Percentiles rank a stretch among this genome's conserved stretches.
These are phyloP conservation scores for Oryza glaberrima DNA, from an alignment of 176 grass and related monocot genomes.

Conservation along the genomic window DNA sequence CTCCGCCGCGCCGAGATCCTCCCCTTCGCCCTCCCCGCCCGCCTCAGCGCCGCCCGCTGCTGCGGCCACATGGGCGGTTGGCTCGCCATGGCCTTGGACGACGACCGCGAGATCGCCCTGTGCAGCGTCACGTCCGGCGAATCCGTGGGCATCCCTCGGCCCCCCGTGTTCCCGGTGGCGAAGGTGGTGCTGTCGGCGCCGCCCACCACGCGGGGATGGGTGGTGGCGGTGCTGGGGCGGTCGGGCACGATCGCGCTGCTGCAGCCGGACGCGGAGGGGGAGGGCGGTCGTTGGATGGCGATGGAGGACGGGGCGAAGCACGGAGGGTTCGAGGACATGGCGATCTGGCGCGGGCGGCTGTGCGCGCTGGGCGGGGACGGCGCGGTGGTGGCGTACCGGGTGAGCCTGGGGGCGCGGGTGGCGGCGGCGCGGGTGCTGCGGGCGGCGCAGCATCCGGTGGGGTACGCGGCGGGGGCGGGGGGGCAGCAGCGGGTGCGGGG, in stretches of 20 bases:
- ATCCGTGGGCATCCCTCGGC: neutral
- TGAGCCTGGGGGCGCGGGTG: constrained; percentile 1
- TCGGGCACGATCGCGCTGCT: constrained; percentile 39
- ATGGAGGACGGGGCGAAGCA: neutral
- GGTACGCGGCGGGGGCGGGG: neutral
- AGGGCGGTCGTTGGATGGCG: constrained; percentile 1
- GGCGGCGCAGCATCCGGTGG: neutral
- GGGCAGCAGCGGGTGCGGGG: neutral
- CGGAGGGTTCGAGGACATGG: constrained; percentile 41
- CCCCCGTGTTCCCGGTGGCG: constrained; percentile 27
- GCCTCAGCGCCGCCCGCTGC: constrained; percentile 25
- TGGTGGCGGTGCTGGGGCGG: constrained; percentile 32
- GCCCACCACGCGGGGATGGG: constrained; percentile 31
- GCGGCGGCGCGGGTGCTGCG: constrained; percentile 33
- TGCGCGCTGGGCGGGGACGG: constrained; percentile 34
- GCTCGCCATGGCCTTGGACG: constrained; percentile 42
- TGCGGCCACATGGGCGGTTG: constrained; percentile 44
- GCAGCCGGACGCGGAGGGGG: neutral
- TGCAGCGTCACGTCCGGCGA: constrained; percentile 21
- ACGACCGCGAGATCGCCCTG: constrained; percentile 8
- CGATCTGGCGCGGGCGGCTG: constrained; percentile 27
- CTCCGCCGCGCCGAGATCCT: constrained; percentile 31
- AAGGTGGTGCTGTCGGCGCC: constrained; percentile 41
- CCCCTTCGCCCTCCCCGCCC: constrained; percentile 1
- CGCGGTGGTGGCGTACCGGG: constrained; percentile 18